These are phyloP conservation scores for Saccharomyces hybrid DNA, from an alignment of 1,139 yeast genomes.

Conservation along the genomic window DNA sequence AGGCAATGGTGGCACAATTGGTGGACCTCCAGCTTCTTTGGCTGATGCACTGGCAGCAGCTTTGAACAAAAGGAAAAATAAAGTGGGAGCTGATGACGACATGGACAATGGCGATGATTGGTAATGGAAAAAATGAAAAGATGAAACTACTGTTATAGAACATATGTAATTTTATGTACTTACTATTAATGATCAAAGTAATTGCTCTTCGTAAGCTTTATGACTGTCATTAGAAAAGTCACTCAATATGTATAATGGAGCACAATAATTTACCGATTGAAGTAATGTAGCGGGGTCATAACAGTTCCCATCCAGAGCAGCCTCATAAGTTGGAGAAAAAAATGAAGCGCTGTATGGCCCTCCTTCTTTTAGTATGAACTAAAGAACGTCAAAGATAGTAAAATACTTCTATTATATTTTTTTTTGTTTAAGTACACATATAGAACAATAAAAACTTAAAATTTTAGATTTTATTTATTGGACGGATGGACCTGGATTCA, in stretches of 20 bases:
- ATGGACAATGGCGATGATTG: conserved; percentile 69
- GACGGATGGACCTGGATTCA: conserved; percentile 79
- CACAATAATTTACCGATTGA: neutral
- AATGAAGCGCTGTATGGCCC: too few species aligned
- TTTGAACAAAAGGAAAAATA: conserved; percentile 67
- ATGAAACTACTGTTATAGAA: neutral
- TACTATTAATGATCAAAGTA: neutral
- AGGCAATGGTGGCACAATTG: conserved; percentile 33
- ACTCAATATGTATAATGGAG: too few species aligned
- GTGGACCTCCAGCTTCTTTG: conserved; percentile 42
- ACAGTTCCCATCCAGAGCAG: too few species aligned
- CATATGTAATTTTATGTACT: neutral
- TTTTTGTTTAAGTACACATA: neutral
- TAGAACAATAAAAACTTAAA: neutral
- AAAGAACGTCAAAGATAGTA: too few species aligned
- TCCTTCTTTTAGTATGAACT: too few species aligned
- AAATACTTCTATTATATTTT: neutral
- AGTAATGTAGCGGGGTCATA: too few species aligned
- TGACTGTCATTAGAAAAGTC: too few species aligned
- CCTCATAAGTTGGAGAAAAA: too few species aligned
- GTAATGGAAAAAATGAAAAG: conserved; percentile 29
- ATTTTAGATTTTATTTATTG: neutral
- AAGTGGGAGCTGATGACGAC: conserved; percentile 80
- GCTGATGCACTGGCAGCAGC: conserved; percentile 91
- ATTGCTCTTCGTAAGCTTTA: too few species aligned